phyloP scores from a whole-genome alignment of 257 asterid species.

The Solanum neorickii region DNA sequence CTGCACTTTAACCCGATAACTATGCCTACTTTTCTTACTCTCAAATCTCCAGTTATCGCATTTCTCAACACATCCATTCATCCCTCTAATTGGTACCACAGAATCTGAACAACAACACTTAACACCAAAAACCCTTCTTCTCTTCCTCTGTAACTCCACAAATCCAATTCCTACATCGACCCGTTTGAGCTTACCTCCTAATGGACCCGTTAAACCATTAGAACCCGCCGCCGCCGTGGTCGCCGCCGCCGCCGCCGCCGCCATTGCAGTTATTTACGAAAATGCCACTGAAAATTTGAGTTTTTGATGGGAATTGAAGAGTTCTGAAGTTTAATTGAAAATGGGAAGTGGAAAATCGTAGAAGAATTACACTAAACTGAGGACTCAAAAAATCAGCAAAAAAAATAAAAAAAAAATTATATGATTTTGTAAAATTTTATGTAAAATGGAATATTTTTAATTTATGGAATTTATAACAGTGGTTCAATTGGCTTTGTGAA shows the following conservation, averaged over 20 bases:
- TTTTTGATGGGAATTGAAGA: background rate
- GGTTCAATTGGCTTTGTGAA: background rate
- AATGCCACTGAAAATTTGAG: constrained; percentile 6
- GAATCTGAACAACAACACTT: constrained; percentile 42
- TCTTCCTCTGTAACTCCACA: constrained; percentile 35
- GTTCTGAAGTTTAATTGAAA: background rate
- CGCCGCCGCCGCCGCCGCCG: background rate
- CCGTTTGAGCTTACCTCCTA: constrained; percentile 18
- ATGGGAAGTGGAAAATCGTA: background rate
- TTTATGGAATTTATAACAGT: background rate
- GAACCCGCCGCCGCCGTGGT: constrained; percentile 47
- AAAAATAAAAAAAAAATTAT: too few species aligned
- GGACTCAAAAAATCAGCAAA: background rate
- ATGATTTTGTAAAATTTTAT: background rate
- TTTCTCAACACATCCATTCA: constrained; percentile 30
- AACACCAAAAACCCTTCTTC: constrained; percentile 21
- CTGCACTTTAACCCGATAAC: constrained; percentile 17
- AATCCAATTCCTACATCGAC: constrained; percentile 21
- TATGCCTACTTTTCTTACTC: constrained; percentile 7
- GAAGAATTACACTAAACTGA: background rate
- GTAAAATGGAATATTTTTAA: too few species aligned
- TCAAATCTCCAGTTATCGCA: constrained; percentile 40
- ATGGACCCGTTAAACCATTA: constrained; percentile 41
- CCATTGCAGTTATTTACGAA: constrained; percentile 9
- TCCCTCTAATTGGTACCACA: background rate